phyloP scores from a whole-genome alignment of 2,329 filamentous ascomycete genomes.

The Escovopsis sp. region DNA sequence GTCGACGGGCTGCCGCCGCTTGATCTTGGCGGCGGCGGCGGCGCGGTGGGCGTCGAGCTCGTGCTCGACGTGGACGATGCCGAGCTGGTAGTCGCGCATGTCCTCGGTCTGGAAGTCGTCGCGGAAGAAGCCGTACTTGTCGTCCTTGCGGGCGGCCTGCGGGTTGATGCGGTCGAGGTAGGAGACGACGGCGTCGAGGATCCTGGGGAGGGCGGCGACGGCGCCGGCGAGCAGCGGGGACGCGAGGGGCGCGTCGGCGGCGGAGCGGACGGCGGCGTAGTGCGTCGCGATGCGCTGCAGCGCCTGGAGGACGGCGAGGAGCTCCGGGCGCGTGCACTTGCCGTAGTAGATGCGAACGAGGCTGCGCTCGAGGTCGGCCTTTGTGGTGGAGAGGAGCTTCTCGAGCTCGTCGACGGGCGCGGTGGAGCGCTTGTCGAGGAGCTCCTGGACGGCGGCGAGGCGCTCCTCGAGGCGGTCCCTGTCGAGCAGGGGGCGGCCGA shows the following conservation, averaged over 20 bases:
- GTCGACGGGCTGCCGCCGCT: slow-evolving; percentile 47
- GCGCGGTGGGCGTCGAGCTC: slow-evolving; percentile 67
- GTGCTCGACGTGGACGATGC: slow-evolving; percentile 83
- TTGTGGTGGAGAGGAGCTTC: slow-evolving; percentile 54
- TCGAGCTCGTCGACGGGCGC: slow-evolving; percentile 59
- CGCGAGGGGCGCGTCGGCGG: slow-evolving; percentile 55
- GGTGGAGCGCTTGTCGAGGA: slow-evolving; percentile 54
- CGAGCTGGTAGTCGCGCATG: slow-evolving; percentile 77
- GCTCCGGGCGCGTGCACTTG: slow-evolving; percentile 80
- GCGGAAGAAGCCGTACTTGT: slow-evolving; percentile 89
- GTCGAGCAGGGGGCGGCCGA: slow-evolving; percentile 78
- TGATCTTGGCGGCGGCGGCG: slow-evolving; percentile 56
- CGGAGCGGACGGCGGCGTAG: slow-evolving; percentile 48
- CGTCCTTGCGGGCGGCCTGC: slow-evolving; percentile 67
- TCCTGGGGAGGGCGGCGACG: slow-evolving; percentile 60
- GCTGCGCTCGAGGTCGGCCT: slow-evolving; percentile 77
- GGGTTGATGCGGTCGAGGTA: slow-evolving; percentile 78
- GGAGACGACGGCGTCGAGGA: slow-evolving; percentile 54
- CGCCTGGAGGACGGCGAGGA: slow-evolving; percentile 71
- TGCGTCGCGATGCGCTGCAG: slow-evolving; percentile 69
- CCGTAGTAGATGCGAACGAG: slow-evolving; percentile 95
- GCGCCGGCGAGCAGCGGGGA: slow-evolving; percentile 57
- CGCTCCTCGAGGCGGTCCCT: slow-evolving; percentile 60
- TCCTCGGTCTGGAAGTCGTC: slow-evolving; percentile 78
- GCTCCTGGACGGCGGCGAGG: slow-evolving; percentile 72